Percentiles rank a stretch among this genome's conserved stretches.
These are phyloP conservation scores for Ophiosphaerella herpotricha DNA, from an alignment of 2,329 filamentous ascomycete genomes.

Conservation along the genomic window DNA sequence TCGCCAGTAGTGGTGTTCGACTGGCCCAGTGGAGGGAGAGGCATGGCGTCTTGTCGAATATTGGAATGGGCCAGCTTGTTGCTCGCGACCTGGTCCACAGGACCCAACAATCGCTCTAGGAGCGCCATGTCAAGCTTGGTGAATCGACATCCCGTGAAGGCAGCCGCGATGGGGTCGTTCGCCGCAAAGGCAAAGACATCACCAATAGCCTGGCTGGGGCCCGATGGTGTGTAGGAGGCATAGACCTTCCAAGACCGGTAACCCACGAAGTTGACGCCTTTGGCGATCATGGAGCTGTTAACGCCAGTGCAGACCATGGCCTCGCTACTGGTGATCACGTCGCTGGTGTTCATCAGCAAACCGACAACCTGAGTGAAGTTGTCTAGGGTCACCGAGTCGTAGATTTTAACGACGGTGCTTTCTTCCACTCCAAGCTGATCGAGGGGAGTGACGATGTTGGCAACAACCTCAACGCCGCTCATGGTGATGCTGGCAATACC, in stretches of 20 bases:
- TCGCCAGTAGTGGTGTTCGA: no score
- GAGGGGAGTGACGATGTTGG: slow-evolving; percentile 7
- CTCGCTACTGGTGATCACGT: slow-evolving; percentile 8
- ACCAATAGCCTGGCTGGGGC: slow-evolving; percentile 9
- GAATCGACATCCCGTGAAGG: slow-evolving; percentile 15
- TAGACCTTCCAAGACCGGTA: slow-evolving; percentile 15
- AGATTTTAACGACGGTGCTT: slow-evolving; percentile 10
- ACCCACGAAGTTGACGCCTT: no score
- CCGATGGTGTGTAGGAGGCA: slow-evolving; percentile 3
- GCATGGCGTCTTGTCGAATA: no score
- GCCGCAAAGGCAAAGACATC: slow-evolving; percentile 15
- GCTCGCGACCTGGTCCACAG: no score
- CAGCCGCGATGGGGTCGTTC: slow-evolving; percentile 4
- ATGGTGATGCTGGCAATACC: slow-evolving; percentile 18
- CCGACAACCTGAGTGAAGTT: slow-evolving; percentile 23
- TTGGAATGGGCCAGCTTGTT: no score
- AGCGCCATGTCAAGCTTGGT: slow-evolving; percentile 14
- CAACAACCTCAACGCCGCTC: slow-evolving; percentile 15
- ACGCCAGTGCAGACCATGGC: slow-evolving; percentile 19
- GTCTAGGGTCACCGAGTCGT: slow-evolving; percentile 21
- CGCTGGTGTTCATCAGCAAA: slow-evolving; percentile 23
- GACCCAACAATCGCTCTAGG: slow-evolving; percentile 10
- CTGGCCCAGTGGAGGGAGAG: no score
- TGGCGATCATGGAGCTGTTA: slow-evolving; percentile 15
- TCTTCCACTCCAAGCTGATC: slow-evolving; percentile 12